A percentile compares a stretch with the other conserved stretches of the same genome.
phyloP scores from a whole-genome alignment of 2,329 filamentous ascomycete species.

The Pseudogymnoascus sp. region DNA sequence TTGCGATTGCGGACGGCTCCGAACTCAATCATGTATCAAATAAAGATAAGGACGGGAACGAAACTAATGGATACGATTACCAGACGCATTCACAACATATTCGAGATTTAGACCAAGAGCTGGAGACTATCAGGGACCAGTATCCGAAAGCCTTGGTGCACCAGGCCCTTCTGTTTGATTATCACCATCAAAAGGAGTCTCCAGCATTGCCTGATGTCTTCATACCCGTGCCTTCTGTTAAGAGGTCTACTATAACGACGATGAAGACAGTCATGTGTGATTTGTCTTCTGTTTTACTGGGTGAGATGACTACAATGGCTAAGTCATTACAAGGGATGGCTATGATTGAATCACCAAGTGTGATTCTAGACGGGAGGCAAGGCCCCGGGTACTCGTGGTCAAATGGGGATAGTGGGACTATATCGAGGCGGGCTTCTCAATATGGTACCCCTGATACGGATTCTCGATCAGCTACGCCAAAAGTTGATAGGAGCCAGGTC shows the following conservation, averaged over 20 bases:
- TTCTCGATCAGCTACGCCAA: constrained; percentile 46
- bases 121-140: constrained; percentile 64
- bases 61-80: constrained; percentile 44
- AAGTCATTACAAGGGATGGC: constrained; percentile 67
- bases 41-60: constrained; percentile 51
- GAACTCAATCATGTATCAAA: constrained; percentile 55
- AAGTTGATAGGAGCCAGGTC: constrained; percentile 53
- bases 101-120: constrained; percentile 56
- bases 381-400: constrained; percentile 40
- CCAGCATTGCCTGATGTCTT: constrained; percentile 61
- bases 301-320: constrained; percentile 68
- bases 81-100: constrained; percentile 50
- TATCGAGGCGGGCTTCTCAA: constrained; percentile 51
- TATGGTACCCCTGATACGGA: constrained; percentile 38
- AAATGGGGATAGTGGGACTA: constrained; percentile 36
- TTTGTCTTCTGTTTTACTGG: constrained; percentile 65
- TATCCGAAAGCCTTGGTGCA: constrained; percentile 74
- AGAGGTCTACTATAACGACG: constrained; percentile 68
- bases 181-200: constrained; percentile 43
- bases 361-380: constrained; percentile 38
- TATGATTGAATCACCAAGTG: constrained; percentile 69
- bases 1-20: constrained; percentile 76
- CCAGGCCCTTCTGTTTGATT: constrained; percentile 75
- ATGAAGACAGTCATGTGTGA: constrained; percentile 77
- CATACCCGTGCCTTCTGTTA: constrained; percentile 60